Evolutionary conservation across 179 eudicot species (phyloP).

Genomic region (Spergularia azorica): DNA sequence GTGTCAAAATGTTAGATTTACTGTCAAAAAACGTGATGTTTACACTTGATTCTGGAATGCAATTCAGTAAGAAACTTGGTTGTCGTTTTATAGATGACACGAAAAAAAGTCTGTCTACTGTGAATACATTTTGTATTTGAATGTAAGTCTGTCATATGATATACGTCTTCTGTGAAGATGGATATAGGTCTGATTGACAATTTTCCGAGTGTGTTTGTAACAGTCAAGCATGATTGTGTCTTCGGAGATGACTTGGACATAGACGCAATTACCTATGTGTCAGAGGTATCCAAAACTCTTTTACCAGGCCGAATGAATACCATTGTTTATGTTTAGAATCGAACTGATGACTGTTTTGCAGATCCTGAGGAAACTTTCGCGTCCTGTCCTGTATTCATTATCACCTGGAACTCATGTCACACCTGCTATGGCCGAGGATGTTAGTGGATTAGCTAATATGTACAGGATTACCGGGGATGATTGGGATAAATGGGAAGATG

Average conservation of each 20-base stretch:
- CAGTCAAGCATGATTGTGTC: constrained; percentile 97
- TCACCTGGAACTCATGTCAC: constrained; percentile 94
- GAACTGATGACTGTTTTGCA: constrained; percentile 27
- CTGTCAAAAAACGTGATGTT: neutral
- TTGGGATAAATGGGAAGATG: constrained; percentile 93
- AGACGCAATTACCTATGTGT: constrained; percentile 70
- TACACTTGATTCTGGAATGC: neutral
- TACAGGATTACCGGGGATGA: constrained; percentile 95
- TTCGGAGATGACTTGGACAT: constrained; percentile 86
- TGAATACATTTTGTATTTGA: neutral
- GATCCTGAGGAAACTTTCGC: constrained; percentile 57
- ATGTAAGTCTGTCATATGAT: neutral
- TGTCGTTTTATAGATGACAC: neutral
- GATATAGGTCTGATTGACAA: neutral
- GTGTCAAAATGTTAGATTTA: no score
- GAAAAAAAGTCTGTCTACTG: neutral
- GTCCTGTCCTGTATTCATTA: constrained; percentile 71
- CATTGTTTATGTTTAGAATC: neutral
- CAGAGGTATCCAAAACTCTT: constrained; percentile 53
- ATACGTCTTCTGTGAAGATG: neutral
- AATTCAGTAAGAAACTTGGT: neutral
- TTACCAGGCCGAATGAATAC: neutral
- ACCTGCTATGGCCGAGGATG: constrained; percentile 69
- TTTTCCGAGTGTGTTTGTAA: constrained; percentile 3
- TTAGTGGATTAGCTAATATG: constrained; percentile 71